phyloP scores from a whole-genome alignment of 495 filamentous ascomycete species.

The Chaetomium fimeti region DNA sequence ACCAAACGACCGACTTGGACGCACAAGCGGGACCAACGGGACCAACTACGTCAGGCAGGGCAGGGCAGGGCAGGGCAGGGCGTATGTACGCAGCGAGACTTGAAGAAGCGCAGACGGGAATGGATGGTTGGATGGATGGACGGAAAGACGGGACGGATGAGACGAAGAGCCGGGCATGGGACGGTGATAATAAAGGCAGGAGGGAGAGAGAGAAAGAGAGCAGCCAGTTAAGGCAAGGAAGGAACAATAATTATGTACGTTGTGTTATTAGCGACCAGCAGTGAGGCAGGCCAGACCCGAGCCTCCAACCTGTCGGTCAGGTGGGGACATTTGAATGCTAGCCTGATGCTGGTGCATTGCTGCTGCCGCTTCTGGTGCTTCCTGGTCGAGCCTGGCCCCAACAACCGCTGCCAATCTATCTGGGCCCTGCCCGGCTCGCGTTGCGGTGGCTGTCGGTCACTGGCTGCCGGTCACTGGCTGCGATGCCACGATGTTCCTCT shows the following conservation, averaged over 20 bases:
- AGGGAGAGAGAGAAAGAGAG: neutral
- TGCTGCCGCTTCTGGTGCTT: slow-evolving; percentile 7
- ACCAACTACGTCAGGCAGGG: slow-evolving; percentile 14
- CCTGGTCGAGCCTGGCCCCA: slow-evolving; percentile 9
- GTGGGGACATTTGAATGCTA: slow-evolving; percentile 23
- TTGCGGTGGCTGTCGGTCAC: slow-evolving; percentile 1
- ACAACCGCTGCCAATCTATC: slow-evolving; percentile 14
- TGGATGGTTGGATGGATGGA: neutral
- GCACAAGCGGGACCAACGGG: neutral
- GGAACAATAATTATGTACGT: slow-evolving; percentile 1
- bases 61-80: no score
- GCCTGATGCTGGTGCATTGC: slow-evolving; percentile 21
- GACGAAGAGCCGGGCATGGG: slow-evolving; percentile 9
- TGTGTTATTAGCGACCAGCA: neutral
- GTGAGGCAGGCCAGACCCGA: slow-evolving; percentile 15
- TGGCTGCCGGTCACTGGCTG: neutral
- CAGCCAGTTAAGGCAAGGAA: slow-evolving; percentile 8
- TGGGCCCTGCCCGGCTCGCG: neutral
- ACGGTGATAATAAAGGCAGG: neutral
- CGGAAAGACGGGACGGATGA: slow-evolving; percentile 21
- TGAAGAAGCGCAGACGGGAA: slow-evolving; percentile 12
- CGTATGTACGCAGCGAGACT: slow-evolving; percentile 13
- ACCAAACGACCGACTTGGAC: slow-evolving; percentile 24
- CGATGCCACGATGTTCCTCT: slow-evolving; percentile 1
- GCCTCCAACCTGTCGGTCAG: slow-evolving; percentile 21